A percentile compares a stretch with the other conserved stretches of the same genome.
phyloP scores from a whole-genome alignment of 2,329 filamentous ascomycete genomes.

The Penicillium sp. region DNA sequence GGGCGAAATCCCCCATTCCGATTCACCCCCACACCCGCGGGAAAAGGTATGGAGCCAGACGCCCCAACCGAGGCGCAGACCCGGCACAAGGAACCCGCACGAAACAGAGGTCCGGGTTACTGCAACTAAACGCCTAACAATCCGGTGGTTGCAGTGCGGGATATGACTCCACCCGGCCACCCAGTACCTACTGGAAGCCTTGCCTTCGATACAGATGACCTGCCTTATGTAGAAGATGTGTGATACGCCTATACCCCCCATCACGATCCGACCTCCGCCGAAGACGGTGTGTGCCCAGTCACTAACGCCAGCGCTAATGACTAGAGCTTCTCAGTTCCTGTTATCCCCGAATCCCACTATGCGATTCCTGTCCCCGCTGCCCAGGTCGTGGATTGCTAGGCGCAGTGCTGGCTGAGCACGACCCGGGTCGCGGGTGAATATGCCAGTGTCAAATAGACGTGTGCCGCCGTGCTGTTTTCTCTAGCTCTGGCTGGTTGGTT shows the following conservation, averaged over 20 bases:
- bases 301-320: not conserved
- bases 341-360: not conserved
- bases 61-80: not conserved
- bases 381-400: not conserved
- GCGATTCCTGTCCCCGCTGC: not conserved
- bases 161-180: not conserved
- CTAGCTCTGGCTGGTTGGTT: not conserved
- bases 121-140: not conserved
- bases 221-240: not conserved
- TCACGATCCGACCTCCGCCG: no score
- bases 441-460: not conserved
- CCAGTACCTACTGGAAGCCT: not conserved
- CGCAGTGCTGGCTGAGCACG: not conserved
- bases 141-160: not conserved
- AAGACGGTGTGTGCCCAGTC: not conserved
- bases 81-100: not conserved
- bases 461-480: not conserved
- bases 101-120: no score
- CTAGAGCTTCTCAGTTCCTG: not conserved
- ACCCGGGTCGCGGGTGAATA: conserved; percentile 6
- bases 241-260: not conserved
- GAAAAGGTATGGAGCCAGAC: not conserved
- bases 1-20: not conserved
- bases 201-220: not conserved
- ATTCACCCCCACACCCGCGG: not conserved